Conservation (phyloP, 257 asterid genomes). For the Lithospermum erythrorhizon region DNA sequence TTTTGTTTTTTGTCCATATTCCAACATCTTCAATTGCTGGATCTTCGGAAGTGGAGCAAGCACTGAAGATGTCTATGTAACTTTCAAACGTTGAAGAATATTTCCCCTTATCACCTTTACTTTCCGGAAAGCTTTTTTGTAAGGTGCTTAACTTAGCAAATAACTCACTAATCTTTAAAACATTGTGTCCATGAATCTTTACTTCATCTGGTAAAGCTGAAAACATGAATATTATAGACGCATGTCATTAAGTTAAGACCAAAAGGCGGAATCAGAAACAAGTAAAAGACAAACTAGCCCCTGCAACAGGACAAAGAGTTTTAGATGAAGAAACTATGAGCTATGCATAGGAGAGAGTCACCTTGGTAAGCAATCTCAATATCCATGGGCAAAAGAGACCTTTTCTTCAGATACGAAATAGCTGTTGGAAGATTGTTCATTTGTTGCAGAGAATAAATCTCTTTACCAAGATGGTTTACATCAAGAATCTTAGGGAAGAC, state of each 20-base stretch:
- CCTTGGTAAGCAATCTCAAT: conserved; percentile 51
- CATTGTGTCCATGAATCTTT: conserved; percentile 54
- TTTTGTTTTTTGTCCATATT: conserved; percentile 31
- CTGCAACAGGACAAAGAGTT: not conserved
- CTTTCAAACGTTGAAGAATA: conserved; percentile 27
- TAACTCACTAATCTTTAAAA: conserved; percentile 54
- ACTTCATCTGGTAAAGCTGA: conserved; percentile 34
- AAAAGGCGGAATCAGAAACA: no score
- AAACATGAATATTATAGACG: conserved; percentile 3
- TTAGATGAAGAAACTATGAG: conserved; percentile 1
- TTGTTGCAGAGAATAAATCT: conserved; percentile 41
- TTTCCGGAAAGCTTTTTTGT: conserved; percentile 34
- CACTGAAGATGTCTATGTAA: conserved; percentile 30
- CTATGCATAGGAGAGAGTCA: conserved; percentile 14
- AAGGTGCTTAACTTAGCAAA: conserved; percentile 51
- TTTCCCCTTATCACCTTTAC: conserved; percentile 20
- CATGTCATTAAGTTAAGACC: not conserved
- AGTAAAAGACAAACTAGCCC: not conserved
- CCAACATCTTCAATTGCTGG: conserved; percentile 31
- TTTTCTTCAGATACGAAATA: conserved; percentile 46
- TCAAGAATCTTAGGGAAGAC: conserved; percentile 58
- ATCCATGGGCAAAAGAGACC: conserved; percentile 36
- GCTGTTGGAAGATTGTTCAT: conserved; percentile 44
- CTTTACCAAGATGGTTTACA: conserved; percentile 65
- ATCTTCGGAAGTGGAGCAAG: conserved; percentile 27